Conservation (phyloP, 23 red algal species). For the Gracilaria gracilis region DNA sequence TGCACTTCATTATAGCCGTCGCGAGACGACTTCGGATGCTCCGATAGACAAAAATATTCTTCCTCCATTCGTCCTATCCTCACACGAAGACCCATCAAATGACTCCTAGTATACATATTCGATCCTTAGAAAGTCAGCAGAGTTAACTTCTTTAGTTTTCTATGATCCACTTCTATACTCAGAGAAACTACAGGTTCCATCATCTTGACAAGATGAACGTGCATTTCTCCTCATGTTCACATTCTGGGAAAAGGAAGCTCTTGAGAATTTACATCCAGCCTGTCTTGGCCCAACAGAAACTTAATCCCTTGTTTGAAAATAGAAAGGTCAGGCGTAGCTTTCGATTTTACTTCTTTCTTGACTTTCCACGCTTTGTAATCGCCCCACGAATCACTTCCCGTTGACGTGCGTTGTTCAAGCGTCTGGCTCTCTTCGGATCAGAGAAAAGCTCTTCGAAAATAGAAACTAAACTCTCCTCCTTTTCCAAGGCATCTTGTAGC, state of each 20-base stretch:
- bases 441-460: constrained; percentile 44
- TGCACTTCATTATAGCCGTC: too few relatives aligned
- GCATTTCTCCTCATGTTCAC: not conserved
- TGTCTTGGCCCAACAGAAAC: not conserved
- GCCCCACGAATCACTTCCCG: constrained; percentile 31
- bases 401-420: constrained; percentile 16
- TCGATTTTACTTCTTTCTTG: constrained; percentile 1
- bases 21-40: too few relatives aligned
- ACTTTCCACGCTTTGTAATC: constrained; percentile 12
- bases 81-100: too few relatives aligned
- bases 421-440: constrained; percentile 37
- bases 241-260: not conserved
- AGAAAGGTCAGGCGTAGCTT: not conserved
- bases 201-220: too few relatives aligned
- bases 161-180: not conserved
- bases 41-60: too few relatives aligned
- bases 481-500: constrained; percentile 57
- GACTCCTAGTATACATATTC: too few relatives aligned
- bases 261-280: not conserved
- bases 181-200: not conserved
- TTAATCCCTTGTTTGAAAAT: not conserved
- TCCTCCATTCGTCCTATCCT: too few relatives aligned
- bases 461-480: constrained; percentile 38
- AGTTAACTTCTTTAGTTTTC: not conserved
- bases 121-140: not conserved